These are phyloP conservation scores for Botryobasidium botryosum DNA, from an alignment of 768 basidiomycete species.

Conservation along the genomic window DNA sequence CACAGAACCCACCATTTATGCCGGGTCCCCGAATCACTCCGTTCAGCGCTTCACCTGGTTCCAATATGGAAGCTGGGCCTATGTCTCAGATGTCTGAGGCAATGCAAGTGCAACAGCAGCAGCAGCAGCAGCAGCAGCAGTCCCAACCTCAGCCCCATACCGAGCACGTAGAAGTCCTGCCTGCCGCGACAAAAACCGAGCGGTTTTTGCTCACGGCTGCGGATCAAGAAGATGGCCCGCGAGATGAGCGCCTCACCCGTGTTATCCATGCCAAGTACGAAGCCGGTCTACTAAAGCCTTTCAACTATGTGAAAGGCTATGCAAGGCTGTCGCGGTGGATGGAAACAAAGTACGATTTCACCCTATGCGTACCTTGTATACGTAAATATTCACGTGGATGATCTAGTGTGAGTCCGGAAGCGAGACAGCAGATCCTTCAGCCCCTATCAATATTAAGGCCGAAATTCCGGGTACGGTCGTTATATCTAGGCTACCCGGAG, in stretches of 20 bases:
- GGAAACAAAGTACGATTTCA: conserved; percentile 58
- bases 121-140: not conserved
- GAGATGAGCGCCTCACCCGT: conserved; percentile 75
- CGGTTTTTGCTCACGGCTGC: conserved; percentile 84
- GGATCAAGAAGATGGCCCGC: conserved; percentile 79
- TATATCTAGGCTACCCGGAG: not conserved
- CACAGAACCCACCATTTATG: not conserved
- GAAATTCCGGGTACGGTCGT: conserved; percentile 52
- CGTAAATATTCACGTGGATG: not conserved
- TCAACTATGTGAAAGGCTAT: conserved; percentile 94
- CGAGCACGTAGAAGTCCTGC: conserved; percentile 29
- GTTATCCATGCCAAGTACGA: conserved; percentile 96
- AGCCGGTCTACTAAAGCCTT: conserved; percentile 84
- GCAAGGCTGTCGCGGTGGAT: conserved; percentile 85
- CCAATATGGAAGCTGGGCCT: too few species aligned
- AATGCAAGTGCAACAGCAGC: conserved; percentile 21
- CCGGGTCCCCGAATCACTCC: conserved; percentile 2
- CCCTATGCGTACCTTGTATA: not conserved
- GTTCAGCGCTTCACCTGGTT: too few species aligned
- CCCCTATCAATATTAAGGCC: conserved; percentile 73
- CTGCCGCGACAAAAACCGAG: conserved; percentile 67
- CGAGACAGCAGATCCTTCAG: conserved; percentile 80
- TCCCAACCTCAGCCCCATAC: conserved; percentile 1
- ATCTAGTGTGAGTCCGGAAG: conserved; percentile 68
- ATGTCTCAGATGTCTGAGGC: conserved; percentile 6